Evolutionary conservation across 164 flowering plant species (phyloP).

Genomic region (Magnolia officinalis): DNA sequence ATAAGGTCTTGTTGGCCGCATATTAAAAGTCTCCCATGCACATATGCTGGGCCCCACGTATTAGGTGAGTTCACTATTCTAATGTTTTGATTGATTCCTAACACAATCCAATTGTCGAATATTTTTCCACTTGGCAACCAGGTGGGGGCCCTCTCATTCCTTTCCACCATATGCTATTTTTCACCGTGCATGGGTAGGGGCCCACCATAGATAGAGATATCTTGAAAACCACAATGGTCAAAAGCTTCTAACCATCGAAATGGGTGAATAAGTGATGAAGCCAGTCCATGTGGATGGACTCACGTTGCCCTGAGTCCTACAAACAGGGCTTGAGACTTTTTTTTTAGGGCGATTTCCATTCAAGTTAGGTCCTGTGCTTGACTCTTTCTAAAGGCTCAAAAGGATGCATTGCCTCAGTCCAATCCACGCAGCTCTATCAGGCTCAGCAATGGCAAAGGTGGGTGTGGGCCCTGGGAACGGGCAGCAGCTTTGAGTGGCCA

Average conservation of each 20-base stretch:
- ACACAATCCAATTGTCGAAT: neutral
- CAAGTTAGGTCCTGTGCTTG: too few species aligned
- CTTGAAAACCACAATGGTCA: neutral
- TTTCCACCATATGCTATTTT: neutral
- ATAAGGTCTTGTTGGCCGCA: neutral
- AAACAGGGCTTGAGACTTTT: neutral
- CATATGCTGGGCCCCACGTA: neutral
- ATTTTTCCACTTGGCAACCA: neutral
- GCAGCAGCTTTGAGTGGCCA: too few species aligned
- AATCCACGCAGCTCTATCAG: too few species aligned
- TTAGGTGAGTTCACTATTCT: neutral
- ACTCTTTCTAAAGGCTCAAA: too few species aligned
- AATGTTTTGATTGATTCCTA: neutral
- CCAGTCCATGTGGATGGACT: neutral
- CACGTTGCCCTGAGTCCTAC: neutral
- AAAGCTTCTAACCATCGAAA: neutral
- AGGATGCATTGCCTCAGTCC: too few species aligned
- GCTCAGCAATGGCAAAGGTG: too few species aligned
- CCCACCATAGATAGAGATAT: neutral
- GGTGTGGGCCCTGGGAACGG: too few species aligned
- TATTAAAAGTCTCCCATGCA: neutral
- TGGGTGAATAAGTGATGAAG: neutral
- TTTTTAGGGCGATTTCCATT: neutral
- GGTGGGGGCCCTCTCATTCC: neutral
- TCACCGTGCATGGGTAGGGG: neutral